Evolutionary conservation across 192 early-diverging fungal genomes (phyloP), one percentile per base, ranked within the genome.

Genomic region (Coemansia sp.): DNA sequence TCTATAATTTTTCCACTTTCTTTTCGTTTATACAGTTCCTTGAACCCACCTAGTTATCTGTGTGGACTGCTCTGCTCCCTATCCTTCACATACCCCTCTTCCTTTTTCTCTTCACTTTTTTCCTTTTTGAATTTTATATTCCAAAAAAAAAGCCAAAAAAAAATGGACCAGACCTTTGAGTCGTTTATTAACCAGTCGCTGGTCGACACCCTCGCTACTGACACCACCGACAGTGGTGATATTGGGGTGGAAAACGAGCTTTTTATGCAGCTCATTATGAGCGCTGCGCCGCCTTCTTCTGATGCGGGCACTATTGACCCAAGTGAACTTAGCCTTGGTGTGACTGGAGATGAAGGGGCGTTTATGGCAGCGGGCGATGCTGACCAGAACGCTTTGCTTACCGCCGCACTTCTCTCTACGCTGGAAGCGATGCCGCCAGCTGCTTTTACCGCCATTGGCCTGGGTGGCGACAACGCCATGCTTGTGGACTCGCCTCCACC

Each of bases 151-250:
- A 43, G 41, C 34, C 8, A 7, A 35, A 35, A 10, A 41, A n/a
- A 16, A 30, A 69, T 69, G 68, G 69, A 64, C 38, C 65, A 73
- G 22, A 68, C 53, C 44, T 74, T 80, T 59, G 65, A 71, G 44
- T 60, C 78, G 4, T 80, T 68, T 60, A 80, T 80, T 37, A 71
- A 74, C 63, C 78, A 74, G 69, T 69, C 69, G 34, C 62, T 80
- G n/a, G 65, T 80, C 30, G 78, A 80, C 73, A 60, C 15, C 61
- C 30, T 61, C 60, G 27, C 63, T 41, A 29, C 64, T 4, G 29
- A 44, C n/a, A 40, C 41, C 44, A 37, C 18, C 35, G 22, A 27
- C 32, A 67, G 47, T 44, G 49, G 32, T 4, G 38, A 41, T 16
- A 29, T 15, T 9, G 52, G 38, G 2, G 27, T 68, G 22, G 58